Evolutionary conservation across 2,329 filamentous ascomycete species (phyloP), one percentile per base, ranked within the genome.

Genomic region (Nigrospora osmanthi): DNA sequence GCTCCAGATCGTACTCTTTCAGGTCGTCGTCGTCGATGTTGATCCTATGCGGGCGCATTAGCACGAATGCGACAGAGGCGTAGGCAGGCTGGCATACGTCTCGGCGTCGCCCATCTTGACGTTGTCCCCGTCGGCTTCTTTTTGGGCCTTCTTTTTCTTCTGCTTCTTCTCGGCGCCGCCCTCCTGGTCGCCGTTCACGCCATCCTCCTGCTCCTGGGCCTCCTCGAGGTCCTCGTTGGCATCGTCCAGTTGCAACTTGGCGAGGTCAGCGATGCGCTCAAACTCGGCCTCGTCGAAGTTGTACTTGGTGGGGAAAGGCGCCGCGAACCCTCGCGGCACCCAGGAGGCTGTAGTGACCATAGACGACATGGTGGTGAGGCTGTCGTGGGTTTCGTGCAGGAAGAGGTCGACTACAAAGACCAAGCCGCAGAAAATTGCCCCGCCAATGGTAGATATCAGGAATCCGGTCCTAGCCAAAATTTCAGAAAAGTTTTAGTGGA

Each of bases 1-100:
- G 83, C 52, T 97, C 91, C 44, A 98, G 77, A 61, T 98, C 85
- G 67, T 96, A 98, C 67, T 98, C 89, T 67, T 91, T 93, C 41
- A 98, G 75, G 62, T 95, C 90, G 54, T 94, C 88, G 59, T 95
- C 89, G 52, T 85, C 72, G 34, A 80, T 70, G 45, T 70, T 63
- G 43, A 70, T 62, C 15, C 74, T 78, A 52, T 19, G n/a, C 35
- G 6, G n/a, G 2, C 7, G 9, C 3, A 19, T 44, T 38, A 38
- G 34, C 42, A 14, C 12, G 16, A 33, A 28, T 15, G 16, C 23
- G 23, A 28, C 23, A 28, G 23, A 28, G 5, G 23, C 23, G 7
- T 28, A 7, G 23, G 23, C 9, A 28, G 23, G 23, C 23, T 28
- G 23, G 23, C 23, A 6, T 28, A 28, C 23, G 23, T 28, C 9